Evolutionary conservation across 331 rosid genomes (phyloP).

Genomic region (Pyracantha coccinea): DNA sequence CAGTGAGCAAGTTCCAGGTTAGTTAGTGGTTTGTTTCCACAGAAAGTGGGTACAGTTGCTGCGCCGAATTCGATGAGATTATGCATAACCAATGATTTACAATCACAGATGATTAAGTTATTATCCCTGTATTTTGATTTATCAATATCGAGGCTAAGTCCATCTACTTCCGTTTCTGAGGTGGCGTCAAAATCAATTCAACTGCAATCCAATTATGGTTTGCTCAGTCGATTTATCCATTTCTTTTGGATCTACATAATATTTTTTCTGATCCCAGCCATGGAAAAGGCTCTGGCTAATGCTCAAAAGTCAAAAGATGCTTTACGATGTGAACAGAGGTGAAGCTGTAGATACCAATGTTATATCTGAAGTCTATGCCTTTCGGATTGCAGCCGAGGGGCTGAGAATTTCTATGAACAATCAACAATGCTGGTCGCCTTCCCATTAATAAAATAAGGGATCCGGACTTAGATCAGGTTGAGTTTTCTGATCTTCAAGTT

Average conservation of each 20-base stretch:
- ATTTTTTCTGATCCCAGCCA: conserved; percentile 54
- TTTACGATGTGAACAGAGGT: conserved; percentile 54
- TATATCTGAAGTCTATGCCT: conserved; percentile 54
- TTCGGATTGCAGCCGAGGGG: conserved; percentile 70
- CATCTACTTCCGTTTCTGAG: conserved; percentile 11
- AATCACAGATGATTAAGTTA: conserved; percentile 27
- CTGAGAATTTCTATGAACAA: conserved; percentile 60
- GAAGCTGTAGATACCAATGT: conserved; percentile 42
- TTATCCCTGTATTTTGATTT: conserved; percentile 36
- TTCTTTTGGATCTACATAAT: conserved; percentile 54
- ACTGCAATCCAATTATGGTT: conserved; percentile 30
- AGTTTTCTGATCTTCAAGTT: conserved; percentile 52
- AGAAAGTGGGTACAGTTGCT: conserved; percentile 26
- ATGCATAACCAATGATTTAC: conserved; percentile 31
- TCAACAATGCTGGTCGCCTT: conserved; percentile 40
- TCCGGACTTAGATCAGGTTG: conserved; percentile 12
- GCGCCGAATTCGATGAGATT: conserved; percentile 23
- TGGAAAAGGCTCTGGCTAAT: conserved; percentile 55
- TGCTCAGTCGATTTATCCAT: conserved; percentile 62
- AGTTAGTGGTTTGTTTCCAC: conserved; percentile 54
- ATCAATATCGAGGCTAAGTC: conserved; percentile 9
- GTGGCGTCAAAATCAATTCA: conserved; percentile 26
- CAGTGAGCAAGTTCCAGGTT: conserved; percentile 28
- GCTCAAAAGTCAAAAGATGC: conserved; percentile 69
- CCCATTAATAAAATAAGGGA: conserved; percentile 23